phyloP scores from a whole-genome alignment of 1,284 basidiomycete genomes.

The Leucoagaricus sp. region DNA sequence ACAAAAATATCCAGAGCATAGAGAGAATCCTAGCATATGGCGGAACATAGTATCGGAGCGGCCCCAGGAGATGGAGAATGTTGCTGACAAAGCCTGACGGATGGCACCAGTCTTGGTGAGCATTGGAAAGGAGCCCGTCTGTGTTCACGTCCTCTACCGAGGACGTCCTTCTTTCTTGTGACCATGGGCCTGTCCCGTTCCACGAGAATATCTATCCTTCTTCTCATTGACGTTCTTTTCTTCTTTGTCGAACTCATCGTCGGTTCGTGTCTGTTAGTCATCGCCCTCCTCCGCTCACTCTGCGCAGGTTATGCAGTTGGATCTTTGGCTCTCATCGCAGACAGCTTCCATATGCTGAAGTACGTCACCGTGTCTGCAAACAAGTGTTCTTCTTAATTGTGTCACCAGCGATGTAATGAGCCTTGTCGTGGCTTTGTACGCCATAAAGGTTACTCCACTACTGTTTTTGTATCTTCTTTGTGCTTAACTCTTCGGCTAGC shows the following conservation, averaged over 20 bases:
- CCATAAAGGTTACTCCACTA: conserved; percentile 75
- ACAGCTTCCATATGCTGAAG: conserved; percentile 99
- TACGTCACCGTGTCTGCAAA: conserved; percentile 38
- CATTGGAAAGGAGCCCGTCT: neutral
- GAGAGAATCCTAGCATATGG: no score
- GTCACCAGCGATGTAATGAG: conserved; percentile 87
- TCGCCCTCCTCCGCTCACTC: conserved; percentile 7
- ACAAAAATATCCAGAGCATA: neutral
- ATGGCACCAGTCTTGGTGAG: neutral
- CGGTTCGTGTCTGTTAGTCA: conserved; percentile 44
- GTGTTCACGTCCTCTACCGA: neutral
- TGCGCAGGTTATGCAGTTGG: conserved; percentile 86
- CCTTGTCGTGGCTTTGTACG: conserved; percentile 93
- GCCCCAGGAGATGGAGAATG: neutral
- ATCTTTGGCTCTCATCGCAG: conserved; percentile 93
- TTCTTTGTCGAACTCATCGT: conserved; percentile 91
- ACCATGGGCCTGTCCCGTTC: conserved; percentile 70
- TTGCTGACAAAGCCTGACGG: conserved; percentile 8
- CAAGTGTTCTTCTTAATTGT: conserved; percentile 12
- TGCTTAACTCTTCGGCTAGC: conserved; percentile 7
- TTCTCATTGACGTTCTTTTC: conserved; percentile 87
- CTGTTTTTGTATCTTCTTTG: conserved; percentile 11
- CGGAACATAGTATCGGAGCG: neutral
- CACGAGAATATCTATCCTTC: conserved; percentile 76
- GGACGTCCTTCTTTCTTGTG: neutral